Evolutionary conservation across 2,329 filamentous ascomycete species (phyloP).

Genomic region (Zymoseptoria passerinii): DNA sequence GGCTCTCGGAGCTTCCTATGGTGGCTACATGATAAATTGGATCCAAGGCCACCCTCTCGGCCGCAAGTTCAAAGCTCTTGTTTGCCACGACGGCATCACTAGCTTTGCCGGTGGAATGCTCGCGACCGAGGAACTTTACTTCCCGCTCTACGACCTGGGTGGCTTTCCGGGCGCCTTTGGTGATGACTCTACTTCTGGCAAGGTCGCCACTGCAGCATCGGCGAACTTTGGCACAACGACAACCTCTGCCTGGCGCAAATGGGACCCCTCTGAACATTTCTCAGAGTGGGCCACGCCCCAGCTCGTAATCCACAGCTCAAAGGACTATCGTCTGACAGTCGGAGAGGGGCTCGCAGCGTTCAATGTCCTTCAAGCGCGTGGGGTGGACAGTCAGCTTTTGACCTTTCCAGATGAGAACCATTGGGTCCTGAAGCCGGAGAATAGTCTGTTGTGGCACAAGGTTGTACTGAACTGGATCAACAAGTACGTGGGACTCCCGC

Average conservation of each 20-base stretch:
- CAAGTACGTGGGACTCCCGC: conserved; percentile 46
- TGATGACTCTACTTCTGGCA: not conserved
- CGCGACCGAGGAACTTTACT: conserved; percentile 46
- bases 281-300: conserved; percentile 77
- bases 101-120: conserved; percentile 23
- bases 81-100: conserved; percentile 46
- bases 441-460: conserved; percentile 80
- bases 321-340: conserved; percentile 82
- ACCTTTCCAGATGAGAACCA: conserved; percentile 75
- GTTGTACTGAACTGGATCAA: conserved; percentile 75
- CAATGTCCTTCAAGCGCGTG: conserved; percentile 70
- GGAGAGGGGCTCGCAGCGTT: conserved; percentile 78
- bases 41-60: conserved; percentile 80
- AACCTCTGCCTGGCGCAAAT: conserved; percentile 26
- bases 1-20: conserved; percentile 66
- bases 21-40: conserved; percentile 65
- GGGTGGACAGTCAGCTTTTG: conserved; percentile 68
- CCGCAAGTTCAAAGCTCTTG: conserved; percentile 77
- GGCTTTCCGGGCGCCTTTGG: conserved; percentile 20
- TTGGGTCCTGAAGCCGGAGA: conserved; percentile 87
- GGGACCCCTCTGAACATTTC: conserved; percentile 50
- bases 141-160: conserved; percentile 46
- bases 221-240: conserved; percentile 13
- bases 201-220: not conserved
- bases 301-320: conserved; percentile 80